These are phyloP conservation scores for Boletus calvinii DNA, from an alignment of 1,284 basidiomycete species.

Conservation along the genomic window DNA sequence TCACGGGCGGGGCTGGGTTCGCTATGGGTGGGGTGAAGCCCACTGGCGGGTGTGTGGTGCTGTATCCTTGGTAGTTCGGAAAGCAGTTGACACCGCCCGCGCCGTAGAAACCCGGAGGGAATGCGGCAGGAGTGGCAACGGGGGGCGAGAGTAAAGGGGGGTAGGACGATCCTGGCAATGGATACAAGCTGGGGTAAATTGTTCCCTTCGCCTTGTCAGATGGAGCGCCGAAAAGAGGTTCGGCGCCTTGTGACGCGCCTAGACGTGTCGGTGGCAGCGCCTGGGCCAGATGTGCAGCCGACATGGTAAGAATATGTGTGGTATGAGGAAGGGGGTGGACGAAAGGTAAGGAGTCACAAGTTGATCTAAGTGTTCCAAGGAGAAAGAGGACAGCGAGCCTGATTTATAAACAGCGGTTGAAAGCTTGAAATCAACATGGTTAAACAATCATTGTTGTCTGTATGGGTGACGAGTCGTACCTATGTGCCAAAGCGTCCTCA, in stretches of 20 bases:
- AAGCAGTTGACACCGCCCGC: neutral
- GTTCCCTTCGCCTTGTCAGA: too few relatives aligned
- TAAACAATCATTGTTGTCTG: neutral
- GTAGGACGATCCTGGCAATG: neutral
- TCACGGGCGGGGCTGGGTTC: neutral
- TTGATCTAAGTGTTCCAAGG: neutral
- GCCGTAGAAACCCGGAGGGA: neutral
- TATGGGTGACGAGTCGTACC: neutral
- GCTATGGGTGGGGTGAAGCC: neutral
- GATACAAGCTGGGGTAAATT: neutral
- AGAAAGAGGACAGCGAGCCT: too few relatives aligned
- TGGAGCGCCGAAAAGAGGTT: too few relatives aligned
- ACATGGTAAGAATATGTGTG: slow-evolving; percentile 1
- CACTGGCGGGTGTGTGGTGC: too few relatives aligned
- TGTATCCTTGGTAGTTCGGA: neutral
- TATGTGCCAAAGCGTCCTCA: slow-evolving; percentile 4
- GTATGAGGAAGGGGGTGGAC: too few relatives aligned
- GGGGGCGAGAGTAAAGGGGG: neutral
- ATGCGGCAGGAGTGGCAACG: neutral
- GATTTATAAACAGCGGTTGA: slow-evolving; percentile 1
- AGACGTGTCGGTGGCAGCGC: neutral
- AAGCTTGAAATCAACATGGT: neutral
- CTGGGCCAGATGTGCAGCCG: neutral
- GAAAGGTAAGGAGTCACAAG: neutral
- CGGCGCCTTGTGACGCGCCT: neutral